Percentiles rank a stretch among this genome's conserved stretches.
These are phyloP conservation scores for Cystoderma amianthinum DNA, from an alignment of 768 basidiomycete genomes.

Conservation along the genomic window DNA sequence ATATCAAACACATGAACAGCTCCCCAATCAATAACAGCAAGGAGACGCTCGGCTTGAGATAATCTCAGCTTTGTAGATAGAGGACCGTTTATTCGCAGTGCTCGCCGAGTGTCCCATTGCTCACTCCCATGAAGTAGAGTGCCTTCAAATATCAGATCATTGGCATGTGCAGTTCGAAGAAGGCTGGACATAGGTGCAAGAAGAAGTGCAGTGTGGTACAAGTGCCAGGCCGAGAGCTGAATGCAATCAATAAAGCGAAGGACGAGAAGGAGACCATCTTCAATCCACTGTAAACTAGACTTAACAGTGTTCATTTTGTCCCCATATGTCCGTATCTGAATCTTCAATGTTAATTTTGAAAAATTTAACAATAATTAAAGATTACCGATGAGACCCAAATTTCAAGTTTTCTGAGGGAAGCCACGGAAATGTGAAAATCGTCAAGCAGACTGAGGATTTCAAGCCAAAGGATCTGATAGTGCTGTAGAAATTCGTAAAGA, in stretches of 20 bases:
- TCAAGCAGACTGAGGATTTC: background rate
- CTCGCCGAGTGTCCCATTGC: background rate
- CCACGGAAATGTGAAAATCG: background rate
- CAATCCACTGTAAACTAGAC: background rate
- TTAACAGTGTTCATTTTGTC: no score
- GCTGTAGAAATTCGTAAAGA: background rate
- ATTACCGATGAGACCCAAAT: no score
- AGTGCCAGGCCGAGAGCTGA: background rate
- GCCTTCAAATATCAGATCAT: background rate
- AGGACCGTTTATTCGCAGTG: background rate
- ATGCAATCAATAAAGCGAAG: background rate
- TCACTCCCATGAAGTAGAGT: background rate
- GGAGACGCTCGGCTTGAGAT: background rate
- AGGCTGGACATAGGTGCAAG: background rate
- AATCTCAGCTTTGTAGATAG: background rate
- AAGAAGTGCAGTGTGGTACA: background rate
- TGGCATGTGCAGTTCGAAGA: background rate
- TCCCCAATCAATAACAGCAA: background rate
- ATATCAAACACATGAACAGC: background rate
- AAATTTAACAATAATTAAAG: no score
- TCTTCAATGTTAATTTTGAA: background rate
- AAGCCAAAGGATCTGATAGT: background rate
- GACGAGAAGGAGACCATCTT: background rate
- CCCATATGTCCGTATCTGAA: no score
- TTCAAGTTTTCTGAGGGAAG: background rate